Base-by-base conservation (phyloP, 305 asterid genomes). In the Solanum hybrid region DNA sequence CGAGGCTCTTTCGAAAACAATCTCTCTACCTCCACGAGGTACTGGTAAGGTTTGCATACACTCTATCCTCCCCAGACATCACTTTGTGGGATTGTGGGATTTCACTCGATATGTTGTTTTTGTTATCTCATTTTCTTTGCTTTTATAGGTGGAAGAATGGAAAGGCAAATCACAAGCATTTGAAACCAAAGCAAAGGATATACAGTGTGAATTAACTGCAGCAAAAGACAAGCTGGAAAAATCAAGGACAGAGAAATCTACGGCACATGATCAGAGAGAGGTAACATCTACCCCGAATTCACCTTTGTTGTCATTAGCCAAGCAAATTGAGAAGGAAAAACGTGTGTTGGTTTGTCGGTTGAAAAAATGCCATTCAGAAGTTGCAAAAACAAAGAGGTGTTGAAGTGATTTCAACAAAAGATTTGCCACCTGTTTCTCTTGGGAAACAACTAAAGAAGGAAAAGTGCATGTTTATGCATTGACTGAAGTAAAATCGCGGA, bases 361-460 rank as follows among this genome's bases (percentile, higher is more conserved):
- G 90, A 90, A 91, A 89, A 72, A 70, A 81, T 29, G 85, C 39
- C 20, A 73, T 20, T 73, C 89, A 89, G 15, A 91, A 87, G 85
- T 10, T 80, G 41, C 90, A 15, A 8, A 31, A 12, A 9, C 92
- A 90, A 81, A 90, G 79, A 91, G 88, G 20, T 17, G 34, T 33
- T 26, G 91, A 90, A 86, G 38, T 2, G 10, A 57, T 78, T 36
- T 31, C 61, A 29, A 89, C 88, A 37, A 90, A 70, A 27, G 90
- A 90, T 79, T 88, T 81, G 45, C 91, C 89, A 5, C 95, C 95
- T 24, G 92, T 95, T 87, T 93, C 97, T 15, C 70, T 95, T 6
- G 97, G 95, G 39, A 95, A 93, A 86, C 99, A 94, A 81, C 93
- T 96, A 2, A 94, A 96, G 2, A 94, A 93, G 91, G 98, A 96